Percentiles rank a stretch among this genome's conserved stretches.
These are phyloP conservation scores for Grosmannia penicillata DNA, from an alignment of 2,329 filamentous ascomycete species.

Conservation along the genomic window DNA sequence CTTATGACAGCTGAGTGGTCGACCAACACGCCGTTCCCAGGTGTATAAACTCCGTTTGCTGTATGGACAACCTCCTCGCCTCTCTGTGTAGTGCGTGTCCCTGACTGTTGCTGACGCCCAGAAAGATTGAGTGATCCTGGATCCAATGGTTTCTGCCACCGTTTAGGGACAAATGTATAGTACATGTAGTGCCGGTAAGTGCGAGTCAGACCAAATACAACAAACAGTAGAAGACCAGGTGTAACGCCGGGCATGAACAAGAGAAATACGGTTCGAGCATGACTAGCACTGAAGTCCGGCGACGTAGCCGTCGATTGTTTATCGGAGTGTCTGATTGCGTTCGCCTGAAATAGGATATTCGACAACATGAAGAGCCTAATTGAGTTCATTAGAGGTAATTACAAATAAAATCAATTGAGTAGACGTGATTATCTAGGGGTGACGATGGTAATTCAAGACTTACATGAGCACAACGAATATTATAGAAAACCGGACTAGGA, in stretches of 20 bases:
- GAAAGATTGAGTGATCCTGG: neutral
- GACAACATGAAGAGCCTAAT: neutral
- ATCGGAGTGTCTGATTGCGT: neutral
- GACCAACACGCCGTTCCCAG: too few species aligned
- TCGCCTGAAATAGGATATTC: neutral
- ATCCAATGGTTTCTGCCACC: neutral
- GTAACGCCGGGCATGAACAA: neutral
- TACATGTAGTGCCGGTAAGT: neutral
- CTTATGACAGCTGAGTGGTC: too few species aligned
- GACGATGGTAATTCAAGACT: too few species aligned
- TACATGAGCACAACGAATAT: neutral
- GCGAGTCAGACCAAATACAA: neutral
- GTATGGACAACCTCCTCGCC: too few species aligned
- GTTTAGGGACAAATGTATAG: neutral
- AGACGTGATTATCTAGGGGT: too few species aligned
- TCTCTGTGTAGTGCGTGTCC: too few species aligned
- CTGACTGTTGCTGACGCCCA: too few species aligned
- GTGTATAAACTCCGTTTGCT: too few species aligned
- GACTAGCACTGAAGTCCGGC: neutral
- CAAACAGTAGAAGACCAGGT: neutral
- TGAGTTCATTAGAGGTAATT: too few species aligned
- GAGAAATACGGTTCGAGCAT: neutral
- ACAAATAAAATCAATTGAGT: too few species aligned
- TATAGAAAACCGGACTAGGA: neutral
- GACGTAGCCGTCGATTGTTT: neutral